Evolutionary conservation across 805 yeast species (phyloP).

Genomic region (Lachancea fermentati): DNA sequence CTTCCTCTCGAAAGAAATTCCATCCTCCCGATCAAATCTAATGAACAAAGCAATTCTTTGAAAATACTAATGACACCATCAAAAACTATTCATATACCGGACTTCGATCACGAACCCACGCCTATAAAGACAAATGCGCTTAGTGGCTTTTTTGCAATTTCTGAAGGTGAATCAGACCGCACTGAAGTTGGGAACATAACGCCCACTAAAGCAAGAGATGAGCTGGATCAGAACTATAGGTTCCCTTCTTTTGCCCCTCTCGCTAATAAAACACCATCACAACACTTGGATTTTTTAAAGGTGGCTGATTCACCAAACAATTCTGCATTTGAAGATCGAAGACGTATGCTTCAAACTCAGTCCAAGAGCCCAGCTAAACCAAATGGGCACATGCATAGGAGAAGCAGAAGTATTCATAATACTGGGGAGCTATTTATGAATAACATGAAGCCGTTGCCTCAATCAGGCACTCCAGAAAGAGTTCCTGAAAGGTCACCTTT

Average conservation of each 20-base stretch:
- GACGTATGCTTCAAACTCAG: slow-evolving; percentile 13
- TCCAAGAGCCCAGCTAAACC: background rate
- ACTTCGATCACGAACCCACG: slow-evolving; percentile 16
- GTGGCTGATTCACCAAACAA: slow-evolving; percentile 11
- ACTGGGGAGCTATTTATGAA: slow-evolving; percentile 18
- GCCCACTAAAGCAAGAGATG: slow-evolving; percentile 8
- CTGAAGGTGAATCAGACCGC: slow-evolving; percentile 8
- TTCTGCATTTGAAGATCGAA: slow-evolving; percentile 18
- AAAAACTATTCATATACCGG: slow-evolving; percentile 25
- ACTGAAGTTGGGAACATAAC: background rate
- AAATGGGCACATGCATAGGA: slow-evolving; percentile 24
- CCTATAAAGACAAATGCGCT: slow-evolving; percentile 18
- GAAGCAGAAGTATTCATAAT: slow-evolving; percentile 28
- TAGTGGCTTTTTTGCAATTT: slow-evolving; percentile 21
- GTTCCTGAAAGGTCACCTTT: slow-evolving; percentile 21
- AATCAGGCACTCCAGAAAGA: background rate
- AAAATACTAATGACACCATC: slow-evolving; percentile 25
- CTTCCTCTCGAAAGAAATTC: background rate
- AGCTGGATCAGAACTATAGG: slow-evolving; percentile 19
- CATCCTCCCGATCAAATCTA: too few relatives aligned
- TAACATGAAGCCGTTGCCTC: slow-evolving; percentile 15
- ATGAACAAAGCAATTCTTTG: slow-evolving; percentile 13
- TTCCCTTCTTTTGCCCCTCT: slow-evolving; percentile 16
- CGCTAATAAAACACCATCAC: background rate
- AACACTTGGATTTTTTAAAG: slow-evolving; percentile 15